Evolutionary conservation across 345 rosid species (phyloP).

Genomic region (Arabidopsis thaliana): TAIR10.1 NC_003075.7:6120001-6120500

Average conservation of each 20-base stretch:
- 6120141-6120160: constrained; percentile 48
- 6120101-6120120: constrained; percentile 35
- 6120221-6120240: constrained; percentile 56
- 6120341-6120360: constrained; percentile 12
- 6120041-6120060: constrained; percentile 46
- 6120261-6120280: constrained; percentile 40
- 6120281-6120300: constrained; percentile 10
- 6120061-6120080: constrained; percentile 59
- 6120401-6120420: constrained; percentile 57
- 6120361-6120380: constrained; percentile 54
- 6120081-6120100: constrained; percentile 28
- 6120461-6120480: constrained; percentile 54
- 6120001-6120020: constrained; percentile 44
- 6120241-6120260: constrained; percentile 60
- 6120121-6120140: constrained; percentile 60
- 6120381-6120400: constrained; percentile 81
- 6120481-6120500: constrained; percentile 55
- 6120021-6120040: constrained; percentile 30
- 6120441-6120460: constrained; percentile 41
- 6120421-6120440: constrained; percentile 57
- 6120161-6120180: constrained; percentile 48
- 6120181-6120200: constrained; percentile 46
- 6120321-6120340: constrained; percentile 15
- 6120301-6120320: background rate
- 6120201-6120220: constrained; percentile 44